Evolutionary conservation across 1,284 basidiomycete species (phyloP).

Genomic region (Athelia sp.): DNA sequence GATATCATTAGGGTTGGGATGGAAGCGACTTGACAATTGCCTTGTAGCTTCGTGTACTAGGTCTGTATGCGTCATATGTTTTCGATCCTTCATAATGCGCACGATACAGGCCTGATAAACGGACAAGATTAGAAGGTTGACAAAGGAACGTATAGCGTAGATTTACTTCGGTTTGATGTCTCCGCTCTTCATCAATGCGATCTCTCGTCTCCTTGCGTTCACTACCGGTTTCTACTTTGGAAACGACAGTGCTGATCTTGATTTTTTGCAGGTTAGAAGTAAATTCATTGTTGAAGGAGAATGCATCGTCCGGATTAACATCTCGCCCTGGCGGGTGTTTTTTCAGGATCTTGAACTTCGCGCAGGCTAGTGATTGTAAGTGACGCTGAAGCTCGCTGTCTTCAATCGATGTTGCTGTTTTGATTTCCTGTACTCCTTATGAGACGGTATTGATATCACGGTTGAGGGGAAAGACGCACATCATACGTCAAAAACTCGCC

Average conservation of each 20-base stretch:
- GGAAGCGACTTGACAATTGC: slow-evolving; percentile 83
- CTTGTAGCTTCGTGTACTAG: slow-evolving; percentile 88
- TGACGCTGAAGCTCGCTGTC: slow-evolving; percentile 84
- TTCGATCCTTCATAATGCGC: slow-evolving; percentile 96
- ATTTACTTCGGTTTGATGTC: slow-evolving; percentile 84
- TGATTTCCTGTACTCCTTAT: slow-evolving; percentile 51
- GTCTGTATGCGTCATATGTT: slow-evolving; percentile 85
- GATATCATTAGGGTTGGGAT: slow-evolving; percentile 80
- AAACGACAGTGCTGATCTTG: slow-evolving; percentile 91
- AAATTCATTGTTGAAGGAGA: slow-evolving; percentile 88
- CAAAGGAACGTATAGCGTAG: slow-evolving; percentile 1
- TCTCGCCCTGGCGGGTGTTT: slow-evolving; percentile 91
- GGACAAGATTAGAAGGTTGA: slow-evolving; percentile 5
- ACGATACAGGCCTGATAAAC: slow-evolving; percentile 85
- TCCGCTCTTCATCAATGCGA: slow-evolving; percentile 90
- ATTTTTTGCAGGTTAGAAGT: slow-evolving; percentile 81
- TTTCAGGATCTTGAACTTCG: slow-evolving; percentile 91
- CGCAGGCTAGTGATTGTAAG: slow-evolving; percentile 94
- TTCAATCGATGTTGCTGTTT: slow-evolving; percentile 67
- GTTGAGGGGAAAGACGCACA: slow-evolving; percentile 31
- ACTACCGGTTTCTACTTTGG: slow-evolving; percentile 79
- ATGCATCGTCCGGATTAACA: slow-evolving; percentile 70
- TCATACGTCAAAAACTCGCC: slow-evolving; percentile 71
- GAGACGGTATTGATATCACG: slow-evolving; percentile 5
- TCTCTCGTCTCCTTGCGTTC: slow-evolving; percentile 91